Evolutionary conservation across 345 rosid genomes (phyloP).

Genomic region (Salix suchowensis): DNA sequence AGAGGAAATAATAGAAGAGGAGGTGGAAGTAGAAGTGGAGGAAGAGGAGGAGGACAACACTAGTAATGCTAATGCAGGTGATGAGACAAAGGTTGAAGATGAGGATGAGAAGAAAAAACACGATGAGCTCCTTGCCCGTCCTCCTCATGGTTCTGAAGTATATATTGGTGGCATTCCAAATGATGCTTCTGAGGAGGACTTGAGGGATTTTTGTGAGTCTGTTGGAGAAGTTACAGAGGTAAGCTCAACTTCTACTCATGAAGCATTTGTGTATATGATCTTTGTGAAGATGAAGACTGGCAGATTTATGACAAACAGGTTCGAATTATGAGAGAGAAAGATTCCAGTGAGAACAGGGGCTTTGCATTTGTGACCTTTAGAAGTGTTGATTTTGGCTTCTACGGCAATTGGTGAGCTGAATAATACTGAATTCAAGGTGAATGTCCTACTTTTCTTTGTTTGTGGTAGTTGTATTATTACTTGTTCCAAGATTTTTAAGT

Average conservation of each 20-base stretch:
- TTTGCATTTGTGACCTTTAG: slow-evolving; percentile 87
- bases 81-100: slow-evolving; percentile 36
- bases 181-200: slow-evolving; percentile 65
- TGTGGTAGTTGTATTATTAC: neutral
- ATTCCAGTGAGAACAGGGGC: slow-evolving; percentile 67
- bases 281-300: slow-evolving; percentile 2
- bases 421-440: slow-evolving; percentile 69
- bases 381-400: slow-evolving; percentile 64
- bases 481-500: neutral
- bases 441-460: slow-evolving; percentile 7
- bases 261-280: neutral
- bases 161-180: slow-evolving; percentile 81
- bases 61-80: slow-evolving; percentile 18
- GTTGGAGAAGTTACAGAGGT: slow-evolving; percentile 89
- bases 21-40: slow-evolving; percentile 14
- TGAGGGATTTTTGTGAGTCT: slow-evolving; percentile 68
- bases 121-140: slow-evolving; percentile 73
- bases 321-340: slow-evolving; percentile 78
- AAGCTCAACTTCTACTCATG: neutral
- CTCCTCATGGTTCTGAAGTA: slow-evolving; percentile 92
- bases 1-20: slow-evolving; percentile 52
- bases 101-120: slow-evolving; percentile 54
- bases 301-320: slow-evolving; percentile 43
- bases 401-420: slow-evolving; percentile 75
- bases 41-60: slow-evolving; percentile 22